These are phyloP conservation scores for Apiotrichum montevideense DNA, from an alignment of 1,284 basidiomycete species.

Conservation along the genomic window DNA sequence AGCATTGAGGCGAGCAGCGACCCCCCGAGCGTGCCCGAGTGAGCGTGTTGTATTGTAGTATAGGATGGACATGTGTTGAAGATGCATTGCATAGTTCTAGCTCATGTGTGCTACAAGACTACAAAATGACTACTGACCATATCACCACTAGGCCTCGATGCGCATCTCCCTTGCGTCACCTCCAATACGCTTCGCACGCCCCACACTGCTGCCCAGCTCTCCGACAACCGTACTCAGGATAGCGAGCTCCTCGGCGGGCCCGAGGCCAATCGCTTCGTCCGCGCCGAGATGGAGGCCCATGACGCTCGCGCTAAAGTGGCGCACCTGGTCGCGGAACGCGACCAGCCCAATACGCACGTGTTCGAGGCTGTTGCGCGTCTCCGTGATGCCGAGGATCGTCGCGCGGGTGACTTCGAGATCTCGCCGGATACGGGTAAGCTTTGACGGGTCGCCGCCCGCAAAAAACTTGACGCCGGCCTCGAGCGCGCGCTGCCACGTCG, in stretches of 20 bases:
- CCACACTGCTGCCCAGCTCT: conserved; percentile 12
- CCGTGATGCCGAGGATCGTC: conserved; percentile 27
- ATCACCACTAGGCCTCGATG: too few relatives aligned
- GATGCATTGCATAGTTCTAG: too few relatives aligned
- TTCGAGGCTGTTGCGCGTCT: conserved; percentile 25
- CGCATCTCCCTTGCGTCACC: background rate
- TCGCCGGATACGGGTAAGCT: conserved; percentile 25
- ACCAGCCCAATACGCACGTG: conserved; percentile 24
- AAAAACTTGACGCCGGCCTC: conserved; percentile 30
- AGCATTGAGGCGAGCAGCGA: conserved; percentile 9
- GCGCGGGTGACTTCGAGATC: conserved; percentile 29
- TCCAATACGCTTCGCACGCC: conserved; percentile 8
- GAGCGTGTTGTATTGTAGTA: too few relatives aligned
- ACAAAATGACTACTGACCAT: too few relatives aligned
- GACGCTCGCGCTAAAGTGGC: conserved; percentile 34
- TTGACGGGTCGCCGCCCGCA: conserved; percentile 33
- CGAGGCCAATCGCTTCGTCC: conserved; percentile 18
- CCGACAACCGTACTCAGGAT: conserved; percentile 15
- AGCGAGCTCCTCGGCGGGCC: conserved; percentile 32
- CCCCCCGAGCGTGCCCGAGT: background rate
- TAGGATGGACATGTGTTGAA: too few relatives aligned
- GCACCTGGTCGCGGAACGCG: conserved; percentile 36
- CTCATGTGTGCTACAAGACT: too few relatives aligned
- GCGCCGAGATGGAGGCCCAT: conserved; percentile 41
- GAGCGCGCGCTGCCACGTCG: conserved; percentile 31